phyloP scores from a whole-genome alignment of 768 basidiomycete species.

The Daedalea quercina region DNA sequence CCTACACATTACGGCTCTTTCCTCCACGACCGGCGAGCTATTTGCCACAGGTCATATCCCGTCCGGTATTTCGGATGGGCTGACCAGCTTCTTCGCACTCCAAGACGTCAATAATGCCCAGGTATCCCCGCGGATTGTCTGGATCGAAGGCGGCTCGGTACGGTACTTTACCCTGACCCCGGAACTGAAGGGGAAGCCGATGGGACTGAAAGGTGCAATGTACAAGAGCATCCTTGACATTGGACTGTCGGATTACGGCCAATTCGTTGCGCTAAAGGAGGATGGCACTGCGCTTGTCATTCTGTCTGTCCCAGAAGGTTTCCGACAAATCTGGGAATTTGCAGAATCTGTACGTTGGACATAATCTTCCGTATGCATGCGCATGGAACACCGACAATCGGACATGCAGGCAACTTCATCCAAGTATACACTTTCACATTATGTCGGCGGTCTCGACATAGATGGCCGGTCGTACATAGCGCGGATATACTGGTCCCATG shows the following conservation, averaged over 20 bases:
- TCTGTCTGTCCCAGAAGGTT: conserved; percentile 37
- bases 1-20: conserved; percentile 59
- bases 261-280: conserved; percentile 50
- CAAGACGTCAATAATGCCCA: conserved; percentile 15
- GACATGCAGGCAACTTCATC: conserved; percentile 33
- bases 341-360: conserved; percentile 39
- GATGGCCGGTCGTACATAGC: conserved; percentile 48
- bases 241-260: conserved; percentile 47
- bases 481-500: conserved; percentile 63
- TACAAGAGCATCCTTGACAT: conserved; percentile 57
- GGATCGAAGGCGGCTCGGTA: conserved; percentile 48
- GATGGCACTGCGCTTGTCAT: conserved; percentile 56
- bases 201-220: conserved; percentile 31
- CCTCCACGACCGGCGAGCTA: conserved; percentile 45
- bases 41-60: conserved; percentile 45
- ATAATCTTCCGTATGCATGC: background rate
- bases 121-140: conserved; percentile 33
- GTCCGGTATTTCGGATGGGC: conserved; percentile 35
- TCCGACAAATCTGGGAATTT: conserved; percentile 48
- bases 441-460: conserved; percentile 47
- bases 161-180: conserved; percentile 46
- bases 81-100: conserved; percentile 31
- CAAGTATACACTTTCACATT: conserved; percentile 42
- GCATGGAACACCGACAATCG: background rate
- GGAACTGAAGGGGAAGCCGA: conserved; percentile 41